Base-by-base conservation (phyloP, 139 green algal genomes). In the Chlamydomonas incerta region DNA sequence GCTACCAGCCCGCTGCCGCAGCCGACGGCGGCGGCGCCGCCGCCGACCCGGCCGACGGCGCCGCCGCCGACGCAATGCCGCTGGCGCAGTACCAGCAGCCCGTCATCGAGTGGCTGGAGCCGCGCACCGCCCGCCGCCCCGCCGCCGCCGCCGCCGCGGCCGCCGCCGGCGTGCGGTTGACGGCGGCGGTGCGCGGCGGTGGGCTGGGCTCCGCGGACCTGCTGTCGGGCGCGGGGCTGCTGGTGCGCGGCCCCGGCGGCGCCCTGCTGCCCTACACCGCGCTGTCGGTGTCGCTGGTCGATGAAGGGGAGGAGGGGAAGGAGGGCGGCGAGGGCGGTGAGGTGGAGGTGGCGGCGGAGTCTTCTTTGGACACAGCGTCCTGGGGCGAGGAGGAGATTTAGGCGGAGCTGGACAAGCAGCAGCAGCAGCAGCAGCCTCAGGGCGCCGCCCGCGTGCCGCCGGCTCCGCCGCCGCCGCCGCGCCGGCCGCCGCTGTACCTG, bases 181-280 rank as follows among this genome's bases (percentile, higher is more conserved):
- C 24, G 31, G 58, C 37, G 18, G 23, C 50, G 37, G 13, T 82
- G 8, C 14, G 8, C 14, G 75, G 75, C 28, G 41, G 41, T 8
- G 41, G 41, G 41, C 41, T 50, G 41, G 41, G 41, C 41, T 8
- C 41, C 41, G 75, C 72, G 75, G 75, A 82, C 35, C 37, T 82
- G 23, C 35, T 82, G 75, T 60, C 60, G 24, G 75, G 75, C 26
- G 60, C 60, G 29, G 75, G 60, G 23, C 35, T 82, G 6, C 24
- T 82, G 0, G 60, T 82, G 18, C 75, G 75, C 0, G 20, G 15
- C 26, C 1, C 41, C 6, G 41, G 13, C 28, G 14, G 26, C 9
- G 0, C 37, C 37, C 33, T n/a, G 60, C 58, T 82, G 75, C 28
- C 24, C 24, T 82, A 82, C 75, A 46, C 60, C 6, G 75, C 72